Conservation (phyloP, 2,329 filamentous ascomycete species). For the Verticillium isaacii region DNA sequence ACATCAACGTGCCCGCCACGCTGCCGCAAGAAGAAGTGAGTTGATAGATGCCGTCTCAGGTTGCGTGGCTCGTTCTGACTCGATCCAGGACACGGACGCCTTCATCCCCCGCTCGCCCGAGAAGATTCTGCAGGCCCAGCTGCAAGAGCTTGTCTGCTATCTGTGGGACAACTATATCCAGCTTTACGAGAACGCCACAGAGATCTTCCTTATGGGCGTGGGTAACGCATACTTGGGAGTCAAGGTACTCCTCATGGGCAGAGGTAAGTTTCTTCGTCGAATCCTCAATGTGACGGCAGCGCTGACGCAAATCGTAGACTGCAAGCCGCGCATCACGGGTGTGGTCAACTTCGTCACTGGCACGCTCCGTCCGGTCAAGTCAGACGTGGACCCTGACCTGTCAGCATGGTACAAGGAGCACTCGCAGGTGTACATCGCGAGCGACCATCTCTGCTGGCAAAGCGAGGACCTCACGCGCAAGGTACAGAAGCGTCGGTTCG, state of each 20-base stretch:
- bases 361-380: conserved; percentile 70
- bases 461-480: conserved; percentile 56
- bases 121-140: conserved; percentile 49
- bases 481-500: conserved; percentile 56
- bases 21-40: conserved; percentile 58
- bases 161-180: conserved; percentile 98
- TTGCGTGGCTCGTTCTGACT: background rate
- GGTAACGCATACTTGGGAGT: conserved; percentile 86
- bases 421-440: conserved; percentile 73
- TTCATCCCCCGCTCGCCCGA: conserved; percentile 41
- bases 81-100: conserved; percentile 38
- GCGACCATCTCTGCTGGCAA: conserved; percentile 71
- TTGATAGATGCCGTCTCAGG: conserved; percentile 13
- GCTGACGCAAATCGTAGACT: conserved; percentile 35
- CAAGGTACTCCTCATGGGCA: conserved; percentile 71
- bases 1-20: conserved; percentile 83
- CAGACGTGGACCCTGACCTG: conserved; percentile 68
- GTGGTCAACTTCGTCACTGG: conserved; percentile 80
- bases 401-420: conserved; percentile 80
- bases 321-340: conserved; percentile 63
- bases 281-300: conserved; percentile 2
- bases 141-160: conserved; percentile 73
- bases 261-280: conserved; percentile 45
- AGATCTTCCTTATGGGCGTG: conserved; percentile 82
- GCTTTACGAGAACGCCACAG: conserved; percentile 61